Base-by-base conservation (phyloP, 1,284 basidiomycete species). In the Stygiomarasmius scandens region DNA sequence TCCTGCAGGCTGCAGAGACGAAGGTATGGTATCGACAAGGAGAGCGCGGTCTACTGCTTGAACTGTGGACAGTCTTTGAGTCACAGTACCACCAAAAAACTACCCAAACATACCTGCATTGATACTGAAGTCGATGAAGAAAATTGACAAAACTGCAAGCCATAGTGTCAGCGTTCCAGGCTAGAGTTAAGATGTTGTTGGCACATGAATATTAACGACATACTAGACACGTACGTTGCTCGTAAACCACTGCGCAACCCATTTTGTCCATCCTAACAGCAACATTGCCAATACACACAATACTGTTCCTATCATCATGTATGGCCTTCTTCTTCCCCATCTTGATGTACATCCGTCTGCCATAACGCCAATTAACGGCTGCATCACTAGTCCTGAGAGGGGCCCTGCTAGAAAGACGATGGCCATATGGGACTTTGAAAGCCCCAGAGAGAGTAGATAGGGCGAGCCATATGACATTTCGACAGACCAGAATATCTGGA, bases 391-490 rank as follows among this genome's bases (percentile, higher is more conserved):
- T 1, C 96, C 96, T 0, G 91, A 92, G 2, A 98, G 73, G 0
- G 96, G 96, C 0, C 95, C 96, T 0, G 96, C 96, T 32, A 98
- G 81, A 75, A 98, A 97, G 16, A 98, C 96, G 25, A 93, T 80
- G 3, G 95, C 90, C 79, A 96, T 95, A 59, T 82, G 81, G 11
- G 92, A 88, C 74, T 96, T 96, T 16, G 89, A 87, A 16, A 98
- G 77, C 3, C 96, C 96, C 0, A 98, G 84, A 0, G 93, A 92
- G 52, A 97, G 80, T 1, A 98, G 81, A 73, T 96, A 98, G 0
- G 96, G 96, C 0, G 95, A 92, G n/a, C 90, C 93, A 66, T 95
- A 94, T 1, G 90, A 90, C 91, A 96, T 94, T 69, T 96, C 93
- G 2, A 95, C 88, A 1, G 90, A 92, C 93, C 93, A 96, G 55